phyloP scores from a whole-genome alignment of 768 basidiomycete genomes.

The Hypsizygus marmoreus region DNA sequence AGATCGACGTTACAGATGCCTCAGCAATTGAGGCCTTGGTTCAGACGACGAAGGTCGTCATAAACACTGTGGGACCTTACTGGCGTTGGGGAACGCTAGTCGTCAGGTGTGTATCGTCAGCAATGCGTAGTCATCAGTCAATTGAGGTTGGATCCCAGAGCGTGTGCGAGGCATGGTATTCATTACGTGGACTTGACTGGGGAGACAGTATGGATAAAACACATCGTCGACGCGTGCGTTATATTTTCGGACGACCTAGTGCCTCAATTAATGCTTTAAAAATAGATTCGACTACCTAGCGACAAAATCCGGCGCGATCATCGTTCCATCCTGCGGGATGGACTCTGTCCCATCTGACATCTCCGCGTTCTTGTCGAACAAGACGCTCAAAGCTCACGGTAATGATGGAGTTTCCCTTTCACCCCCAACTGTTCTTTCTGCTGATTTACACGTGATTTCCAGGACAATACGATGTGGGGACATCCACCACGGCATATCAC shows the following conservation, averaged over 20 bases:
- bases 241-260: slow-evolving; percentile 2
- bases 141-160: slow-evolving; percentile 35
- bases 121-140: no score
- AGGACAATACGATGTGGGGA: slow-evolving; percentile 41
- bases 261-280: slow-evolving; percentile 16
- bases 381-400: slow-evolving; percentile 55
- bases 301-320: slow-evolving; percentile 66
- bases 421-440: background rate
- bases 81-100: slow-evolving; percentile 73
- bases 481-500: slow-evolving; percentile 57
- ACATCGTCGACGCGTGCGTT: slow-evolving; percentile 61
- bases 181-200: slow-evolving; percentile 89
- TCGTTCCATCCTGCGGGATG: slow-evolving; percentile 78
- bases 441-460: background rate
- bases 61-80: slow-evolving; percentile 79
- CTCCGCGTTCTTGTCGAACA: slow-evolving; percentile 65
- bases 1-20: slow-evolving; percentile 60
- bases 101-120: slow-evolving; percentile 54
- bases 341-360: slow-evolving; percentile 82
- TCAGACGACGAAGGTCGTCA: slow-evolving; percentile 61
- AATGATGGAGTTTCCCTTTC: no score
- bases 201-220: slow-evolving; percentile 65
- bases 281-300: slow-evolving; percentile 73
- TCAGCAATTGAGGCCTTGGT: slow-evolving; percentile 60
- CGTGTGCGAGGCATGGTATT: slow-evolving; percentile 70